phyloP scores from a whole-genome alignment of 441 rosid species.

The Croton laevigatus region DNA sequence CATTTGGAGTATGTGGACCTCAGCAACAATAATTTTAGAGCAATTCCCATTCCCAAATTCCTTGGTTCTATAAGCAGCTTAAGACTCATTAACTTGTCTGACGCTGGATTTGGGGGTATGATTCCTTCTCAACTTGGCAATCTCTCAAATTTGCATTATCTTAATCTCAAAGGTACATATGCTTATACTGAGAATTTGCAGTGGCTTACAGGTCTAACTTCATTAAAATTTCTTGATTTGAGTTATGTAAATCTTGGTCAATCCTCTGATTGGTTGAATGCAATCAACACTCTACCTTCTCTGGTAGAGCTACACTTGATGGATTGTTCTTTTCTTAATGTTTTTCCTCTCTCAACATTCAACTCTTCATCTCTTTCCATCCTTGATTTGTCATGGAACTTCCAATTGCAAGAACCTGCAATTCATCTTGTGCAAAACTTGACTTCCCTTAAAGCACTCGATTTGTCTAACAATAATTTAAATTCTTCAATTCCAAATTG shows the following conservation, averaged over 20 bases:
- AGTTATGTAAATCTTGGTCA: background rate
- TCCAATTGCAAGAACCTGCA: too few species aligned
- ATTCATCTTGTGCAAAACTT: slow-evolving; percentile 23
- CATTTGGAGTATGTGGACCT: slow-evolving; percentile 10
- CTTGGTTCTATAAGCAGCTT: slow-evolving; percentile 18
- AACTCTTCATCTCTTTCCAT: background rate
- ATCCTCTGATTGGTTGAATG: background rate
- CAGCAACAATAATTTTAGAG: slow-evolving; percentile 25
- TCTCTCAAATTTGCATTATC: too few species aligned
- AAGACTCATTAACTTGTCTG: slow-evolving; percentile 25
- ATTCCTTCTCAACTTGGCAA: too few species aligned
- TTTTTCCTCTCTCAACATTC: background rate
- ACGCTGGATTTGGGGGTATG: slow-evolving; percentile 22
- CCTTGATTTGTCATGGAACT: slow-evolving; percentile 17
- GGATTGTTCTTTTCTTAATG: background rate
- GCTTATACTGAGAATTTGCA: background rate
- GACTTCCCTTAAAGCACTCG: slow-evolving; percentile 26
- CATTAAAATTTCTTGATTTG: slow-evolving; percentile 14
- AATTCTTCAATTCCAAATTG: slow-evolving; percentile 20
- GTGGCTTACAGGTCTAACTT: slow-evolving; percentile 17
- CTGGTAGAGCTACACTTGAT: background rate
- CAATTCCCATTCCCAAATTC: slow-evolving; percentile 21
- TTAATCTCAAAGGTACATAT: slow-evolving; percentile 10
- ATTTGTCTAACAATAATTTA: background rate
- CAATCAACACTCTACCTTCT: background rate